Evolutionary conservation across 305 asterid genomes (phyloP), one percentile per base, ranked within the genome.

Genomic region (Caryopteris hybrid): DNA sequence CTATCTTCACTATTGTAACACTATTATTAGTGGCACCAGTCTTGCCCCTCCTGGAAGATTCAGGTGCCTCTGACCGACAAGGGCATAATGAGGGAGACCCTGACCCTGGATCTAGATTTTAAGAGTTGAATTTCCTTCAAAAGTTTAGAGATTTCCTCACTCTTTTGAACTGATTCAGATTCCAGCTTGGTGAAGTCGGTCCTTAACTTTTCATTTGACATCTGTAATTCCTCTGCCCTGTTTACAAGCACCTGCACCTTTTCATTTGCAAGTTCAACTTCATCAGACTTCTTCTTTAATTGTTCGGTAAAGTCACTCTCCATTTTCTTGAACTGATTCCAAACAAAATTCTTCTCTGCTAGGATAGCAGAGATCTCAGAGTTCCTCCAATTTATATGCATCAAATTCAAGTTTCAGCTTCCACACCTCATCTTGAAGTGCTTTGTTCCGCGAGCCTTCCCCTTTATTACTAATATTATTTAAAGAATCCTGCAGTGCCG

Each of bases 251-350:
- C 57, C 61, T 53, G 77, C 34, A 81, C 72, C 79, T 78, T 89
- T 70, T 83, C 86, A 52, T 82, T 86, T 33, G 86, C 86, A 46
- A 54, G 69, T 36, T 86, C 85, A 25, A 68, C 76, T 76, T 87
- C 95, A 48, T 76, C 74, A 46, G 43, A 31, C 69, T 84, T 89
- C 50, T 52, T 69, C 68, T 45, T 74, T 61, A 88, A 71, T 70
- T 83, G 77, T 71, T 73, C 74, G n/a, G 64, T 72, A 29, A 74
- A 74, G 69, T 80, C 72, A 41, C 53, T 77, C 82, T 92, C 98
- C 96, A 86, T 68, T 61, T 58, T 62, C 31, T 73, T 77, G 36
- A 70, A 85, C 74, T 89, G 97, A 80, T 92, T 88, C 96, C 96
- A 89, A 25, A 82, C 70, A 53, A 92, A 92, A 1, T 71, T 75